Evolutionary conservation across 768 basidiomycete species (phyloP).

Genomic region (Leccinum broughii): DNA sequence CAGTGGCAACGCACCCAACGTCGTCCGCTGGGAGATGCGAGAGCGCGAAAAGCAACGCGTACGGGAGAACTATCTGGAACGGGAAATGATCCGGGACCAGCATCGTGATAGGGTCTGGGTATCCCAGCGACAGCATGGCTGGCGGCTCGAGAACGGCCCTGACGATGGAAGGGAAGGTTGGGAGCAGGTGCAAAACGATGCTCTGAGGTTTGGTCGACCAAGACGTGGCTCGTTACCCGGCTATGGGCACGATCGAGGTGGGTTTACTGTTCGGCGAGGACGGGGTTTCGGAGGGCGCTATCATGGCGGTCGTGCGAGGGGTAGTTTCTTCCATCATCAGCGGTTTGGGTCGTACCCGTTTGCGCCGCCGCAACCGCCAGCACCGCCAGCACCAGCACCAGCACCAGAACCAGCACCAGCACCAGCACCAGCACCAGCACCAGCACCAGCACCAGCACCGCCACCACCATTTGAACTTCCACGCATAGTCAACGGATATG

Average conservation of each 20-base stretch:
- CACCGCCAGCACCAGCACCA: background rate
- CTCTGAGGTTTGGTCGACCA: constrained; percentile 25
- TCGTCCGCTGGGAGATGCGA: constrained; percentile 32
- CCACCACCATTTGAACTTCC: constrained; percentile 34
- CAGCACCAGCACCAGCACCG: background rate
- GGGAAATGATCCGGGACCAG: constrained; percentile 15
- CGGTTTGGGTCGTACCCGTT: constrained; percentile 34
- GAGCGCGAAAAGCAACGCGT: constrained; percentile 26
- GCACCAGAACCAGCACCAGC: background rate
- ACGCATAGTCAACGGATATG: constrained; percentile 30
- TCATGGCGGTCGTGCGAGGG: constrained; percentile 37
- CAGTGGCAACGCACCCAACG: constrained; percentile 33
- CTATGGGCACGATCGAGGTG: constrained; percentile 36
- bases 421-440: background rate
- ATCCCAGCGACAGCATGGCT: constrained; percentile 18
- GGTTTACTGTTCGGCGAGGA: constrained; percentile 32
- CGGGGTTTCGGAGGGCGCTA: constrained; percentile 41
- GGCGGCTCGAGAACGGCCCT: constrained; percentile 28
- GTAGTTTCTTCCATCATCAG: constrained; percentile 35
- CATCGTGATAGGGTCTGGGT: constrained; percentile 22
- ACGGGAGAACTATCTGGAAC: constrained; percentile 16
- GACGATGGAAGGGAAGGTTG: constrained; percentile 25
- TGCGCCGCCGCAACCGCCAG: constrained; percentile 22
- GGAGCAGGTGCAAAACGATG: constrained; percentile 20
- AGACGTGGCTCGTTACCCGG: constrained; percentile 37